Evolutionary conservation across 441 rosid species (phyloP).

Genomic region (Mallotus repandus): DNA sequence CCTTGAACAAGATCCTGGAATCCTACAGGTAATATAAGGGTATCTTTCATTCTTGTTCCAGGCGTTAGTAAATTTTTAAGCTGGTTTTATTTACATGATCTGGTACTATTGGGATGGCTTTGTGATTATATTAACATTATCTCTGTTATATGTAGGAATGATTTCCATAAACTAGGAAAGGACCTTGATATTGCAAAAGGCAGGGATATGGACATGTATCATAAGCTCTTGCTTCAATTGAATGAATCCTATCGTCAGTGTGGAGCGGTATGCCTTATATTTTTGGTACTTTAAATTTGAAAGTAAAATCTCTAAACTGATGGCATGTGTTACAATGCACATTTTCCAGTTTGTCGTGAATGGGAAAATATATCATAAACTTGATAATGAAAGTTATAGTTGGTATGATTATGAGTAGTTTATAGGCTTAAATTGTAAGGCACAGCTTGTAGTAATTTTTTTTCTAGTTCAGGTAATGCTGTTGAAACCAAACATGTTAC

Average conservation of each 20-base stretch:
- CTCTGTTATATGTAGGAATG: slow-evolving; percentile 40
- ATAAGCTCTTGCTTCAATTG: slow-evolving; percentile 53
- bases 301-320: not conserved
- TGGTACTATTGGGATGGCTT: not conserved
- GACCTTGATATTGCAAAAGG: slow-evolving; percentile 74
- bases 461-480: not conserved
- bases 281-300: slow-evolving; percentile 9
- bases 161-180: slow-evolving; percentile 70
- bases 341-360: not conserved
- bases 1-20: slow-evolving; percentile 72
- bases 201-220: slow-evolving; percentile 68
- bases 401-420: not conserved
- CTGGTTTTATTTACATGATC: not conserved
- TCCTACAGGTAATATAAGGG: slow-evolving; percentile 60
- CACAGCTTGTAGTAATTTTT: not conserved
- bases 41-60: slow-evolving; percentile 9
- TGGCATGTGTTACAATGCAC: not conserved
- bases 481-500: not conserved
- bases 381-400: not conserved
- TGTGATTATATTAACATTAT: not conserved
- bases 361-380: not conserved
- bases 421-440: not conserved
- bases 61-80: not conserved
- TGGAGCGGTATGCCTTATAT: slow-evolving; percentile 53
- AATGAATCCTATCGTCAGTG: slow-evolving; percentile 59